These are phyloP conservation scores for Salix exigua DNA, from an alignment of 345 rosid species.

Conservation along the genomic window DNA sequence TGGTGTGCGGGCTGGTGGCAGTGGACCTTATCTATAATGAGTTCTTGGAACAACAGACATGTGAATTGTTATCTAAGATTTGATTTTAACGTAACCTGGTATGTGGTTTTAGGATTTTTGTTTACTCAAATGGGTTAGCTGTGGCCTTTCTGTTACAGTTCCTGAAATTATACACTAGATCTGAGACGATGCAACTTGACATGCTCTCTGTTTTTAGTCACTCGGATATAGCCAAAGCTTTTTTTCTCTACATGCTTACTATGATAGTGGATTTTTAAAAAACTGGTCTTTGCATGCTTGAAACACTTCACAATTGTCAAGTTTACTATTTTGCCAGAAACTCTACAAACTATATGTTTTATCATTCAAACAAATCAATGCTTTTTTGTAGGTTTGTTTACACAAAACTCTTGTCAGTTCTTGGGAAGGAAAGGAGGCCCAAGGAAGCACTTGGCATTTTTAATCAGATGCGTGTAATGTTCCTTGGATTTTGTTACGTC, in stretches of 20 bases:
- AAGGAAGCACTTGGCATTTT: constrained; percentile 66
- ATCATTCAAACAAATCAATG: neutral
- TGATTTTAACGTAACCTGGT: neutral
- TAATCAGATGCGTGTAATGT: constrained; percentile 73
- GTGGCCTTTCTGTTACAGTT: neutral
- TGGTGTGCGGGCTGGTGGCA: neutral
- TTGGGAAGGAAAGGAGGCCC: constrained; percentile 67
- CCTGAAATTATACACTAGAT: neutral
- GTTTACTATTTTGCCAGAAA: neutral
- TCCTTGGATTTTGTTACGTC: constrained; percentile 14
- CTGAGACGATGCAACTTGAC: neutral
- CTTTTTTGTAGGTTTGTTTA: constrained; percentile 76
- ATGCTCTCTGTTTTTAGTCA: neutral
- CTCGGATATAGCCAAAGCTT: neutral
- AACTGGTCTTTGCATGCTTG: neutral
- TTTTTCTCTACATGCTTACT: too few species aligned
- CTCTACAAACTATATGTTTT: neutral
- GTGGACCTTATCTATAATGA: neutral
- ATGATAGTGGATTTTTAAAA: too few species aligned
- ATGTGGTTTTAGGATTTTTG: neutral
- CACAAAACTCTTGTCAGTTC: constrained; percentile 81
- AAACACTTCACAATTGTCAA: neutral
- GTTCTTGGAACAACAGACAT: neutral
- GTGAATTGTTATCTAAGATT: neutral
- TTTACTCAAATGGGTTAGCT: neutral